A percentile compares a stretch with the other conserved stretches of the same genome.
Conservation (phyloP, 2,329 filamentous ascomycete species). For the Cordyceps javanica region DNA sequence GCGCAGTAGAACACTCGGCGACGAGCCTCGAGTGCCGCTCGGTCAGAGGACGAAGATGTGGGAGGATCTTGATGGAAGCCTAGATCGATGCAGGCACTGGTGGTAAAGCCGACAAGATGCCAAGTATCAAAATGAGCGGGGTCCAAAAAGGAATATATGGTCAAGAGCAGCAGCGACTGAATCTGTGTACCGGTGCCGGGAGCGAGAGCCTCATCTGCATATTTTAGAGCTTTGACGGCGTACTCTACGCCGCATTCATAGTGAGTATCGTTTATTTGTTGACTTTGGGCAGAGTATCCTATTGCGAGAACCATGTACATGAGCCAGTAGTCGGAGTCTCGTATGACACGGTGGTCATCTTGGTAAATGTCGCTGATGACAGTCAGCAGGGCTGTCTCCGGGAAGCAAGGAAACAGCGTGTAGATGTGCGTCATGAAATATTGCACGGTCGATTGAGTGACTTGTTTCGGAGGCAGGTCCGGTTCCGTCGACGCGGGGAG, state of each 20-base stretch:
- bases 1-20: slow-evolving; percentile 85
- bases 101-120: slow-evolving; percentile 88
- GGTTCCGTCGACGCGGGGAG: slow-evolving; percentile 57
- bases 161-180: slow-evolving; percentile 78
- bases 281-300: slow-evolving; percentile 67
- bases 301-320: slow-evolving; percentile 88
- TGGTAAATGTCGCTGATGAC: slow-evolving; percentile 79
- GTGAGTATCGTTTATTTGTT: slow-evolving; percentile 58
- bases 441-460: slow-evolving; percentile 64
- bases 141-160: slow-evolving; percentile 84
- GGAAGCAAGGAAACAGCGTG: slow-evolving; percentile 73
- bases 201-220: slow-evolving; percentile 75
- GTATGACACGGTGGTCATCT: slow-evolving; percentile 55
- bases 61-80: slow-evolving; percentile 91
- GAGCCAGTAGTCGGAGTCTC: slow-evolving; percentile 73
- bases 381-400: slow-evolving; percentile 70
- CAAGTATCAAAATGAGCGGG: slow-evolving; percentile 89
- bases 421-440: slow-evolving; percentile 83
- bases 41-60: slow-evolving; percentile 59
- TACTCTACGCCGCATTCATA: slow-evolving; percentile 52
- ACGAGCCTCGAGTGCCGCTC: slow-evolving; percentile 66
- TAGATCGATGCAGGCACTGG: slow-evolving; percentile 79
- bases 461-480: slow-evolving; percentile 64
- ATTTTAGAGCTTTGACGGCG: slow-evolving; percentile 59
- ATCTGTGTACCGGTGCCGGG: slow-evolving; percentile 82